Evolutionary conservation across 2,329 filamentous ascomycete genomes (phyloP).

Genomic region (Ustulina deusta): DNA sequence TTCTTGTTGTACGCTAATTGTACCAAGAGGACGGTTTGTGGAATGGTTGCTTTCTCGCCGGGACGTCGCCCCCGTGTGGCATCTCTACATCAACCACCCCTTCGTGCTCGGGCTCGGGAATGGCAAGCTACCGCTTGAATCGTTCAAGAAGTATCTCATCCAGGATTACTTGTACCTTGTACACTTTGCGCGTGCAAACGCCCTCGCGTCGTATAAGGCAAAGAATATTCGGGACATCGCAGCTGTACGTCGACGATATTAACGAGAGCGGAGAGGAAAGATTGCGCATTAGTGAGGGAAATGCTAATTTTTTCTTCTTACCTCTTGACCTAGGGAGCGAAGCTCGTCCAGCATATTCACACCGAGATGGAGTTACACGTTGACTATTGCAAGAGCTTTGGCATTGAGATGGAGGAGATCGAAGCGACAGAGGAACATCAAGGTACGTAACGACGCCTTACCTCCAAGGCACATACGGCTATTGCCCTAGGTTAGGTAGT

Average conservation of each 20-base stretch:
- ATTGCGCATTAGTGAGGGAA: neutral
- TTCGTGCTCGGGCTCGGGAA: constrained; percentile 84
- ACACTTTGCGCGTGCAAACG: constrained; percentile 89
- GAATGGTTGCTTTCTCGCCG: constrained; percentile 83
- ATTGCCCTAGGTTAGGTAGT: neutral
- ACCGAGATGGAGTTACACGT: constrained; percentile 85
- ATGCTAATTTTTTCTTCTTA: constrained; percentile 12
- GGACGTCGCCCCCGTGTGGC: constrained; percentile 81
- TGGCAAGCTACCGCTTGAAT: constrained; percentile 78
- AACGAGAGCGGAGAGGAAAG: neutral
- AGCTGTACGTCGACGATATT: constrained; percentile 62
- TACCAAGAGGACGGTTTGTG: constrained; percentile 76
- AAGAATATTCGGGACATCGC: constrained; percentile 79
- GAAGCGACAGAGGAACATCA: constrained; percentile 78
- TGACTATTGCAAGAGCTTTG: constrained; percentile 84
- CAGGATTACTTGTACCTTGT: constrained; percentile 95
- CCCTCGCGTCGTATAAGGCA: constrained; percentile 86
- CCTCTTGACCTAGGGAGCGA: constrained; percentile 63
- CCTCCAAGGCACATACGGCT: neutral
- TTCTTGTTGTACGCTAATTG: neutral
- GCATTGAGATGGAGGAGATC: constrained; percentile 79
- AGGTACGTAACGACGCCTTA: constrained; percentile 59
- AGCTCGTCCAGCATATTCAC: constrained; percentile 81
- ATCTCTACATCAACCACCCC: constrained; percentile 80
- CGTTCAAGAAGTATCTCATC: constrained; percentile 88